Percentiles rank a stretch among this genome's conserved stretches.
Evolutionary conservation across 768 basidiomycete genomes (phyloP).

Genomic region (Suillus fuscotomentosus): DNA sequence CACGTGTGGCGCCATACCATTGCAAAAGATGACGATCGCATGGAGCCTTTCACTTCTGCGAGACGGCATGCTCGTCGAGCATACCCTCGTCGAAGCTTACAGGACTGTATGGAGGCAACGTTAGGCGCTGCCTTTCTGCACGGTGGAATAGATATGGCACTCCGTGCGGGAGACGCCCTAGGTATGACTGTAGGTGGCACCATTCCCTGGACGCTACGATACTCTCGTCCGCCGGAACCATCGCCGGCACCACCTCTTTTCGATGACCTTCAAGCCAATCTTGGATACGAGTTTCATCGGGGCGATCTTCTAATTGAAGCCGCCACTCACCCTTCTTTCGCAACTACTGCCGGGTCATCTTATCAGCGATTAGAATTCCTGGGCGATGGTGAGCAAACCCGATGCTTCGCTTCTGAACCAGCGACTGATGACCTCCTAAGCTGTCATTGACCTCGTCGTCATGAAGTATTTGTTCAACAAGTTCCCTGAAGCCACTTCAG

Average conservation of each 20-base stretch:
- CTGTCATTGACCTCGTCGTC: slow-evolving; percentile 70
- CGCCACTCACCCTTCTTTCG: slow-evolving; percentile 83
- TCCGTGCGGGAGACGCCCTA: slow-evolving; percentile 61
- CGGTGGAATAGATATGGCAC: slow-evolving; percentile 69
- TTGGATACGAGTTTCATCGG: slow-evolving; percentile 71
- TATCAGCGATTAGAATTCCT: slow-evolving; percentile 90
- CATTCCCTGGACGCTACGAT: slow-evolving; percentile 66
- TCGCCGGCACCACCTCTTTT: slow-evolving; percentile 48
- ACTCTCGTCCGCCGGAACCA: slow-evolving; percentile 31
- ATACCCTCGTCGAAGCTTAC: slow-evolving; percentile 68
- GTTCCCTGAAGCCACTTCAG: slow-evolving; percentile 71
- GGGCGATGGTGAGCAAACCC: slow-evolving; percentile 69
- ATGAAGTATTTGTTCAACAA: slow-evolving; percentile 68
- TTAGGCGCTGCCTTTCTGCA: slow-evolving; percentile 74
- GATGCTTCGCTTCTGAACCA: not conserved
- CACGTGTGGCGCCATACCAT: slow-evolving; percentile 59
- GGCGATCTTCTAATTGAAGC: slow-evolving; percentile 72
- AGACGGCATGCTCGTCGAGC: slow-evolving; percentile 37
- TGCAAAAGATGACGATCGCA: slow-evolving; percentile 36
- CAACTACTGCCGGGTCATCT: slow-evolving; percentile 49
- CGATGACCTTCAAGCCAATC: slow-evolving; percentile 50
- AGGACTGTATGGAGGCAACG: slow-evolving; percentile 87
- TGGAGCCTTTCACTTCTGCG: slow-evolving; percentile 25
- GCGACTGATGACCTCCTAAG: slow-evolving; percentile 34
- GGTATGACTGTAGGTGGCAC: slow-evolving; percentile 73